Evolutionary conservation across 2,329 filamentous ascomycete genomes (phyloP).

Genomic region (Aureobasidium sp.): DNA sequence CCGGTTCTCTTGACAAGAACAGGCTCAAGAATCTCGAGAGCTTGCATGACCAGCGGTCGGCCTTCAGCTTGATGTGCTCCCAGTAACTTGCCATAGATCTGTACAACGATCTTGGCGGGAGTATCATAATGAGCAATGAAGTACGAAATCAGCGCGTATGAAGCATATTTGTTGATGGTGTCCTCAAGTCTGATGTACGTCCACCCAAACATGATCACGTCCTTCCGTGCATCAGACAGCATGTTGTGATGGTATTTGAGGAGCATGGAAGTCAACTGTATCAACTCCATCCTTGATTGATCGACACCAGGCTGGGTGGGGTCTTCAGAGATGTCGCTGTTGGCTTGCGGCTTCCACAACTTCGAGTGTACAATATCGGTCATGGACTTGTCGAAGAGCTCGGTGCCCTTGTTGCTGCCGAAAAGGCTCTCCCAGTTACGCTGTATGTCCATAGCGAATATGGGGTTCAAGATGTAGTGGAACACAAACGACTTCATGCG

Average conservation of each 20-base stretch:
- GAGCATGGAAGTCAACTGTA: conserved; percentile 89
- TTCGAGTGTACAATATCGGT: conserved; percentile 87
- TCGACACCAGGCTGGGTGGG: conserved; percentile 79
- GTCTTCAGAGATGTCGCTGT: conserved; percentile 77
- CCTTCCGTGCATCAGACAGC: conserved; percentile 86
- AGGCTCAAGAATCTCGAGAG: conserved; percentile 88
- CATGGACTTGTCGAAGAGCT: conserved; percentile 76
- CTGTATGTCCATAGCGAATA: conserved; percentile 94
- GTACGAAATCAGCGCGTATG: conserved; percentile 93
- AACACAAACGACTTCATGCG: conserved; percentile 90
- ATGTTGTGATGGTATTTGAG: conserved; percentile 90
- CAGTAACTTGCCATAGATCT: conserved; percentile 87
- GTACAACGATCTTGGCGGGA: conserved; percentile 87
- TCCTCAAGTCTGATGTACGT: conserved; percentile 98
- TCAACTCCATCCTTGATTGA: conserved; percentile 89
- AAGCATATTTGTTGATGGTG: conserved; percentile 97
- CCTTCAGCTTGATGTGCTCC: conserved; percentile 95
- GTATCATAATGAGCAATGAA: conserved; percentile 98
- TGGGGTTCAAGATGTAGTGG: conserved; percentile 88
- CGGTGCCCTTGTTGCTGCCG: conserved; percentile 51
- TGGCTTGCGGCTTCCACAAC: conserved; percentile 80
- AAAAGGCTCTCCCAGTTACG: conserved; percentile 59
- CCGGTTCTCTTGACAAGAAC: conserved; percentile 80
- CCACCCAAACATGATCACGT: conserved; percentile 99
- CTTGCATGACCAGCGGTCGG: conserved; percentile 83